These are phyloP conservation scores for Boletus eberwhitei DNA, from an alignment of 768 basidiomycete genomes.

Conservation along the genomic window DNA sequence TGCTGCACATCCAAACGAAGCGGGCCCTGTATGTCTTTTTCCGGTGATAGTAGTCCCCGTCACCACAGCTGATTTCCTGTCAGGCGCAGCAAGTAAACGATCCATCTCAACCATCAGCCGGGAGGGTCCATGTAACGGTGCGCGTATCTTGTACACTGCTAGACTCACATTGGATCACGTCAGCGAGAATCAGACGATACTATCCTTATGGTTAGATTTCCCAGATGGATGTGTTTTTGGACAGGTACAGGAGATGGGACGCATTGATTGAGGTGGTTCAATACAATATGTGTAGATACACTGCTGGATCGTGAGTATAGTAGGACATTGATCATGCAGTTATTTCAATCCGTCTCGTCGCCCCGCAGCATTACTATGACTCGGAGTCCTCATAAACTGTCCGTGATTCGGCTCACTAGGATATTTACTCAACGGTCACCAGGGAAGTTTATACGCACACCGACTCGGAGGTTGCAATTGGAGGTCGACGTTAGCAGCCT, in stretches of 20 bases:
- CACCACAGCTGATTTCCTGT: neutral
- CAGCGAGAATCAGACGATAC: neutral
- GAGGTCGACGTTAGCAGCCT: neutral
- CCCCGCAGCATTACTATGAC: neutral
- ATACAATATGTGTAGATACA: neutral
- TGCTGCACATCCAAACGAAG: neutral
- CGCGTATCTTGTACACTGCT: neutral
- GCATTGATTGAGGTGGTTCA: neutral
- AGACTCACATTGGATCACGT: neutral
- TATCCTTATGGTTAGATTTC: neutral
- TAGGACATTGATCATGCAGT: neutral
- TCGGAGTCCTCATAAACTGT: too few species aligned
- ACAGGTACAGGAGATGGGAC: neutral
- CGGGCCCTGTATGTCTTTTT: neutral
- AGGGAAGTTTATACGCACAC: neutral
- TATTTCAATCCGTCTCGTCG: neutral
- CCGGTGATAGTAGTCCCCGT: neutral
- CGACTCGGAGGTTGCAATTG: neutral
- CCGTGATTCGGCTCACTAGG: neutral
- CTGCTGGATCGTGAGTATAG: neutral
- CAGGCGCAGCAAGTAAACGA: neutral
- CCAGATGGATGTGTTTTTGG: conserved; percentile 1
- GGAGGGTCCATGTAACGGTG: neutral
- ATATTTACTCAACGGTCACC: neutral
- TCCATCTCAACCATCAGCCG: too few species aligned